Conservation (phyloP, 768 basidiomycete species). For the Pleurotus salmoneostramineus region DNA sequence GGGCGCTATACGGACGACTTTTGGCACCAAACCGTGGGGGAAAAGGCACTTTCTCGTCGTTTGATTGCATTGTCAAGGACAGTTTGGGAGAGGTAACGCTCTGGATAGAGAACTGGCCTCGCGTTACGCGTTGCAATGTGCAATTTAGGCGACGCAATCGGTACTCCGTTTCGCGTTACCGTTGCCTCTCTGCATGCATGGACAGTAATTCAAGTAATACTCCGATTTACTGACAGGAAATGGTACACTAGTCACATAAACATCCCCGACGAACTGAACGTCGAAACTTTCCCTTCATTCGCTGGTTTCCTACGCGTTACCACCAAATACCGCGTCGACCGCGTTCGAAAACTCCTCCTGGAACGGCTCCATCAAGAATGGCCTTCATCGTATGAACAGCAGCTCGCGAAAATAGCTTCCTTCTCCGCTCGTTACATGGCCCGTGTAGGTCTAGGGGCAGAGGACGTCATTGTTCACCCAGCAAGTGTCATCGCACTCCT, state of each 20-base stretch:
- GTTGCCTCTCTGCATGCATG: no score
- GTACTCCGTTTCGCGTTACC: neutral
- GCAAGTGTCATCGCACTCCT: slow-evolving; percentile 3
- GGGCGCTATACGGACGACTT: no score
- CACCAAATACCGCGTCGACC: slow-evolving; percentile 1
- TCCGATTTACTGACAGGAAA: no score
- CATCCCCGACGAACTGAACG: slow-evolving; percentile 4
- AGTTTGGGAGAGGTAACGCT: no score
- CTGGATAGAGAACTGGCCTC: no score
- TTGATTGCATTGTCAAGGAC: no score
- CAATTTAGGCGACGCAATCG: neutral
- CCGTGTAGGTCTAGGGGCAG: neutral
- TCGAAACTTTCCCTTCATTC: slow-evolving; percentile 2
- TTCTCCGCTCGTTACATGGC: neutral
- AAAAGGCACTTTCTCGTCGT: no score
- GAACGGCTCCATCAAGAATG: neutral
- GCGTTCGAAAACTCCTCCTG: neutral
- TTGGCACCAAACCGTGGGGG: no score
- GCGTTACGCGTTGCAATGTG: neutral
- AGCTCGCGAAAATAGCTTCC: neutral
- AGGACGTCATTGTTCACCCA: slow-evolving; percentile 2
- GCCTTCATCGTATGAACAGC: slow-evolving; percentile 1
- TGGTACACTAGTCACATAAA: neutral
- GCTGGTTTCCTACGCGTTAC: slow-evolving; percentile 1
- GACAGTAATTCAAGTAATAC: no score